Evolutionary conservation across 2,329 filamentous ascomycete species (phyloP).

Genomic region (Penicillium sp.): DNA sequence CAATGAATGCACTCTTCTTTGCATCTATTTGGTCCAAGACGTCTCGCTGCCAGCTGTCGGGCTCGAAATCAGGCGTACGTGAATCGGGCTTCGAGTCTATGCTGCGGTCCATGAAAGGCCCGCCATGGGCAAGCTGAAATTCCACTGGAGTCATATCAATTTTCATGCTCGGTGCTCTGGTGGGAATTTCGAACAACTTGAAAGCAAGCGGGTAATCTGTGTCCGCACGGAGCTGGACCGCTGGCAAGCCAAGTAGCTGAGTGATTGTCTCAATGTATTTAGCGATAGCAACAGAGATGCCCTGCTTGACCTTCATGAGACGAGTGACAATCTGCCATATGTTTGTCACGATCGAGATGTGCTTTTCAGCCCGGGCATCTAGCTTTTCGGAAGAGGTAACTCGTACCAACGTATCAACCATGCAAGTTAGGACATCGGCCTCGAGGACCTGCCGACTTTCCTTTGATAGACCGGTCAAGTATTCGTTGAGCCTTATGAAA

Average conservation of each 20-base stretch:
- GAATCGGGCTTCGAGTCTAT: constrained; percentile 65
- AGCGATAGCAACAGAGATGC: constrained; percentile 44
- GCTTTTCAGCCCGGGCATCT: constrained; percentile 35
- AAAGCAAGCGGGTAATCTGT: constrained; percentile 19
- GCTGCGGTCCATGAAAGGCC: constrained; percentile 70
- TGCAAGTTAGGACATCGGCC: constrained; percentile 43
- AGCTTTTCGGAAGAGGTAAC: constrained; percentile 10
- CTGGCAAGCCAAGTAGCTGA: constrained; percentile 33
- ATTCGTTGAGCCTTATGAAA: constrained; percentile 50
- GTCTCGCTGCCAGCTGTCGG: constrained; percentile 71
- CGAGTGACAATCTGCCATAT: constrained; percentile 7
- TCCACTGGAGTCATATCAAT: constrained; percentile 47
- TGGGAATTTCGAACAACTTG: constrained; percentile 18
- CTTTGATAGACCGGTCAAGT: constrained; percentile 44
- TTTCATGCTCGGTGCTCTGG: constrained; percentile 24
- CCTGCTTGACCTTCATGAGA: constrained; percentile 29
- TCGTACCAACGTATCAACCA: constrained; percentile 24
- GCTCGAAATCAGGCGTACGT: constrained; percentile 64
- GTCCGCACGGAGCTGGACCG: constrained; percentile 14
- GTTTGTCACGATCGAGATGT: constrained; percentile 37
- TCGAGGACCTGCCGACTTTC: constrained; percentile 39
- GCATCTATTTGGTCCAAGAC: constrained; percentile 71
- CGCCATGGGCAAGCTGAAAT: constrained; percentile 66
- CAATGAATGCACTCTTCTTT: constrained; percentile 66
- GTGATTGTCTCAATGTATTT: constrained; percentile 33